Conservation (phyloP, 345 rosid species). For the Syzygium grande region DNA sequence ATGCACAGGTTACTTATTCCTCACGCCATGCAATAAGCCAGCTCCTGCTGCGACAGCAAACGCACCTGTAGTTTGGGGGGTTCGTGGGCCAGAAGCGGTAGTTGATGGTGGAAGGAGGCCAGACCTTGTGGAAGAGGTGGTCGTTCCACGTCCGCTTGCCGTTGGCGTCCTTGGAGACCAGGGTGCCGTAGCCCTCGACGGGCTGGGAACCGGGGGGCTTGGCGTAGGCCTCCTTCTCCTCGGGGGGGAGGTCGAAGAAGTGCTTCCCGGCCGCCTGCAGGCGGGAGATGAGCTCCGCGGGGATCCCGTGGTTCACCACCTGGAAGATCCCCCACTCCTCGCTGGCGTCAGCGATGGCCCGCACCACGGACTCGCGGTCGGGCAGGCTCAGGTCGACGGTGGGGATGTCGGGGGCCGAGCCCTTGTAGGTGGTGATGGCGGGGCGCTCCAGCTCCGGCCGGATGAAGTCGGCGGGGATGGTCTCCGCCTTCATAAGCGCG, state of each 20-base stretch:
- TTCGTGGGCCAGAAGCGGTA: slow-evolving; percentile 66
- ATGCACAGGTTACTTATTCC: background rate
- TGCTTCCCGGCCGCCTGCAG: slow-evolving; percentile 47
- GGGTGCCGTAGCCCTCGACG: slow-evolving; percentile 68
- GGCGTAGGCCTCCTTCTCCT: slow-evolving; percentile 55
- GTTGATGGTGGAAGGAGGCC: slow-evolving; percentile 60
- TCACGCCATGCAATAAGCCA: background rate
- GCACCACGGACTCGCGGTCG: slow-evolving; percentile 12
- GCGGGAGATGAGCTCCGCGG: slow-evolving; percentile 25
- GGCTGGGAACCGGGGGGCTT: slow-evolving; percentile 25
- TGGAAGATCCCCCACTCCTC: slow-evolving; percentile 61
- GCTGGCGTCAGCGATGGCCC: slow-evolving; percentile 22
- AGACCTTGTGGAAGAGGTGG: slow-evolving; percentile 72
- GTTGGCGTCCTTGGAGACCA: slow-evolving; percentile 35
- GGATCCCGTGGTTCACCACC: slow-evolving; percentile 55
- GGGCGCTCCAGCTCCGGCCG: slow-evolving; percentile 66
- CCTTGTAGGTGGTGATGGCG: slow-evolving; percentile 45
- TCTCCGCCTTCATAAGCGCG: slow-evolving; percentile 13
- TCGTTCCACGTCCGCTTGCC: slow-evolving; percentile 75
- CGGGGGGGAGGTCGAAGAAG: slow-evolving; percentile 60
- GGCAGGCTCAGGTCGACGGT: slow-evolving; percentile 30
- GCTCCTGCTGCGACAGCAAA: background rate
- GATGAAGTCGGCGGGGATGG: slow-evolving; percentile 61
- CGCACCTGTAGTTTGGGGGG: slow-evolving; percentile 68
- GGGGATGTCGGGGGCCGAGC: slow-evolving; percentile 38